phyloP scores from a whole-genome alignment of 2,329 filamentous ascomycete genomes.

The Delphinella strobiligena region DNA sequence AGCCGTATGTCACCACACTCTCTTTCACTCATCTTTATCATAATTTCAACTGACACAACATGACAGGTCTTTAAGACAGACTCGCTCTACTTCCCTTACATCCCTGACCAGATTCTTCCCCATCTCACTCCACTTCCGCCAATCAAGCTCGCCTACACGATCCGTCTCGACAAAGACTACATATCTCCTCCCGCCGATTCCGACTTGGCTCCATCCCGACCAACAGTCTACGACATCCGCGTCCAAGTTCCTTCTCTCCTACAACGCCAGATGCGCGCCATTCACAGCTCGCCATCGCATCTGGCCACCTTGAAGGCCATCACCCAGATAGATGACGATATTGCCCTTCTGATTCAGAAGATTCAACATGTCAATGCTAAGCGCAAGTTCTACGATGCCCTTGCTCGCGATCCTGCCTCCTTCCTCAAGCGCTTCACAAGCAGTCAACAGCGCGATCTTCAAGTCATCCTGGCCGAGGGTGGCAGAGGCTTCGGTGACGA shows the following conservation, averaged over 20 bases:
- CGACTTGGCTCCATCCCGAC: constrained; percentile 47
- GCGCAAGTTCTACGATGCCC: constrained; percentile 70
- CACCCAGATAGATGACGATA: constrained; percentile 65
- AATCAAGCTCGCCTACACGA: constrained; percentile 77
- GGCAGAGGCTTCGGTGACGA: constrained; percentile 42
- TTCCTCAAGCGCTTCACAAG: constrained; percentile 84
- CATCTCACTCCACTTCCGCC: constrained; percentile 73
- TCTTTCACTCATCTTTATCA: too few relatives aligned
- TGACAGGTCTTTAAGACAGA: constrained; percentile 53
- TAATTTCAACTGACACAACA: constrained; percentile 3
- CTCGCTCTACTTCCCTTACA: constrained; percentile 76
- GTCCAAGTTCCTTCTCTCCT: constrained; percentile 77
- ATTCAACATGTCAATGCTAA: constrained; percentile 78
- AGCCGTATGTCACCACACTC: constrained; percentile 44
- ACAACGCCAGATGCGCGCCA: constrained; percentile 48
- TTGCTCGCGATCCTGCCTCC: constrained; percentile 68
- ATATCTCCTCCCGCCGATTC: constrained; percentile 41
- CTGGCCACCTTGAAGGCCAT: constrained; percentile 65
- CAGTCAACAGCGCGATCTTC: constrained; percentile 81
- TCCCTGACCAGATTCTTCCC: constrained; percentile 58
- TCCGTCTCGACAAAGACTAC: constrained; percentile 63
- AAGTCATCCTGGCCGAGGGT: constrained; percentile 75
- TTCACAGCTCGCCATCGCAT: constrained; percentile 28
- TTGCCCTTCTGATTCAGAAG: constrained; percentile 72
- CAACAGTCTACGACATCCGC: constrained; percentile 82